Conservation (phyloP, 495 filamentous ascomycete species). For the Corynascus novoguineensis region DNA sequence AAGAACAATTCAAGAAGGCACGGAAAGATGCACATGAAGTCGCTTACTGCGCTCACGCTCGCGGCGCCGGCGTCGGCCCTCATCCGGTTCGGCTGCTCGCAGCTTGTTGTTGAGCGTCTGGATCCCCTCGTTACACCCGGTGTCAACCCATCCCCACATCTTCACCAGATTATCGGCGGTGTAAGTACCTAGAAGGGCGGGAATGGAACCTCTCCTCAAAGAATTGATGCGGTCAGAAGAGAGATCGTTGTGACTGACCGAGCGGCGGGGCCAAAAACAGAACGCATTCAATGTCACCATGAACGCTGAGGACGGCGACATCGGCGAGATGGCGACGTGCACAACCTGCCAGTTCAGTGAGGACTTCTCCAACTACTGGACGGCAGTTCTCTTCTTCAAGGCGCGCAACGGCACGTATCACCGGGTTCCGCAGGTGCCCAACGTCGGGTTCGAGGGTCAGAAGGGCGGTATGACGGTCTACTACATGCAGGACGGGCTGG, state of each 20-base stretch:
- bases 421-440: slow-evolving; percentile 1
- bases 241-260: not conserved
- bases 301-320: slow-evolving; percentile 1
- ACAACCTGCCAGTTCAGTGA: slow-evolving; percentile 7
- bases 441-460: slow-evolving; percentile 3
- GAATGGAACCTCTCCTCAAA: not conserved
- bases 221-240: not conserved
- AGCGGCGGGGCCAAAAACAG: too few relatives aligned
- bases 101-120: not conserved
- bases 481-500: slow-evolving; percentile 7
- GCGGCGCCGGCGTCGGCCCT: slow-evolving; percentile 1
- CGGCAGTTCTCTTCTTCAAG: slow-evolving; percentile 1
- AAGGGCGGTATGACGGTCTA: slow-evolving; percentile 5
- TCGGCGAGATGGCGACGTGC: not conserved
- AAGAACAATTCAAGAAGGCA: not conserved
- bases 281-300: slow-evolving; percentile 6
- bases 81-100: slow-evolving; percentile 1
- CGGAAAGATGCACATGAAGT: not conserved
- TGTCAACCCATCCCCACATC: slow-evolving; percentile 1
- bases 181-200: too few relatives aligned
- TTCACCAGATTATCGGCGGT: slow-evolving; percentile 4
- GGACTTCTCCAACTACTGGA: slow-evolving; percentile 9
- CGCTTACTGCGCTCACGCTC: not conserved
- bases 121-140: slow-evolving; percentile 1
- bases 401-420: slow-evolving; percentile 3